Evolutionary conservation across 148 eudicot genomes (phyloP).

Genomic region (Cornus suecica): DNA sequence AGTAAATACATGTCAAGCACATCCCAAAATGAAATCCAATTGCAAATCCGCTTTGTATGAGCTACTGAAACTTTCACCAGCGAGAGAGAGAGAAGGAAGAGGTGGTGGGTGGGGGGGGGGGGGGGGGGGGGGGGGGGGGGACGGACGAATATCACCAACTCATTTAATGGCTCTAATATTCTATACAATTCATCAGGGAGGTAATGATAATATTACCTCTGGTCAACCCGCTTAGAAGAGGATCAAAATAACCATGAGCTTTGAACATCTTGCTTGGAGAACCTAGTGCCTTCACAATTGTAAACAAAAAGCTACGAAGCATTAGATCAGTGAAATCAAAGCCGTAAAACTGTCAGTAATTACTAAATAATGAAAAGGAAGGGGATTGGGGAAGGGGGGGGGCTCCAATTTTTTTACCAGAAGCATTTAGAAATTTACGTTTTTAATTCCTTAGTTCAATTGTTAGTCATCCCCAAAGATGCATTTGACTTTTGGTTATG

Average conservation of each 20-base stretch:
- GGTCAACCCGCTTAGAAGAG: constrained; percentile 53
- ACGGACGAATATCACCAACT: background rate
- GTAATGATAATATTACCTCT: constrained; percentile 49
- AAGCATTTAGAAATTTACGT: background rate
- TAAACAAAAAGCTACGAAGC: constrained; percentile 8
- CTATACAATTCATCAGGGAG: constrained; percentile 2
- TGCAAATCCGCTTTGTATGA: background rate
- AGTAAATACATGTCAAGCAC: background rate
- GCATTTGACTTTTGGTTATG: too few species aligned
- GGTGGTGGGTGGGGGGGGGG: too few species aligned
- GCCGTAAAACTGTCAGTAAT: background rate
- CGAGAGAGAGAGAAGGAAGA: background rate
- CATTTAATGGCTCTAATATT: background rate
- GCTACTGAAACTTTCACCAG: background rate
- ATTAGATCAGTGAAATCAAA: constrained; percentile 12
- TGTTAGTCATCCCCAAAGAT: too few species aligned
- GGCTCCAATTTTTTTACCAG: background rate
- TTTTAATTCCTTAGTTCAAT: too few species aligned
- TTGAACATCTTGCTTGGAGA: constrained; percentile 55
- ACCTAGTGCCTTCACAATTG: constrained; percentile 60
- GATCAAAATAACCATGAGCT: constrained; percentile 65
- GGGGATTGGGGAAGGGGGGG: too few species aligned
- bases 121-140: too few species aligned
- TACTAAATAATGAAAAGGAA: background rate
- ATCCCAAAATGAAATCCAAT: too few species aligned